A percentile compares a stretch with the other conserved stretches of the same genome.
phyloP scores from a whole-genome alignment of 2,329 filamentous ascomycete species.

The Penicillium nordicum region DNA sequence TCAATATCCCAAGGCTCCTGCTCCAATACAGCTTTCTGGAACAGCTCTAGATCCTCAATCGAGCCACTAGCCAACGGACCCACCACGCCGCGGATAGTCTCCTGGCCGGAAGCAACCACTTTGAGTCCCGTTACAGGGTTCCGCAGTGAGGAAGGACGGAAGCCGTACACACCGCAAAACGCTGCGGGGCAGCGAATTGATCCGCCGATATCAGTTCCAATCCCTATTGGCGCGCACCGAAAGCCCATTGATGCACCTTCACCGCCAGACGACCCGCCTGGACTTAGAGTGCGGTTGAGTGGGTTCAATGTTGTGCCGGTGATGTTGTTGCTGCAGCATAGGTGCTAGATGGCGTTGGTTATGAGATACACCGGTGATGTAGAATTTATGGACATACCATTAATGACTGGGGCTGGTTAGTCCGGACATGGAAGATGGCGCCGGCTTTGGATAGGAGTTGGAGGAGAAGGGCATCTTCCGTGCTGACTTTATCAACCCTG shows the following conservation, averaged over 20 bases:
- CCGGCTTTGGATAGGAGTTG: constrained; percentile 37
- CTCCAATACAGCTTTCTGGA: constrained; percentile 39
- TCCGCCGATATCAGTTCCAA: constrained; percentile 50
- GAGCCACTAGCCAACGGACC: constrained; percentile 29
- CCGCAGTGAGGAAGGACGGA: constrained; percentile 40
- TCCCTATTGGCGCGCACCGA: constrained; percentile 41
- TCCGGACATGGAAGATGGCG: constrained; percentile 45
- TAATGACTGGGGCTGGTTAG: constrained; percentile 42
- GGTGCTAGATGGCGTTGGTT: constrained; percentile 25
- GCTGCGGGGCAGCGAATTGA: constrained; percentile 46
- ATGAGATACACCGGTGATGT: not conserved
- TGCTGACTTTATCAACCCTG: constrained; percentile 36
- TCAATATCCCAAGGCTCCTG: constrained; percentile 45
- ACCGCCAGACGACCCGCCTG: constrained; percentile 46
- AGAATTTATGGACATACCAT: constrained; percentile 28
- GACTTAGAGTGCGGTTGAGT: constrained; percentile 38
- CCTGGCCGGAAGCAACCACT: constrained; percentile 32
- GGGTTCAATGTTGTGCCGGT: constrained; percentile 43
- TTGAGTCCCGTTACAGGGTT: constrained; percentile 33
- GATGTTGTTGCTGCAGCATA: constrained; percentile 42
- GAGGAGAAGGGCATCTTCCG: constrained; percentile 35
- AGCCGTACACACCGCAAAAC: constrained; percentile 45
- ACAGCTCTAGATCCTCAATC: constrained; percentile 36
- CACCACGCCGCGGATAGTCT: constrained; percentile 37
- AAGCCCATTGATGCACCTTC: constrained; percentile 45